Conservation (phyloP, 139 green algal genomes). For the Tetraselmis chui region DNA sequence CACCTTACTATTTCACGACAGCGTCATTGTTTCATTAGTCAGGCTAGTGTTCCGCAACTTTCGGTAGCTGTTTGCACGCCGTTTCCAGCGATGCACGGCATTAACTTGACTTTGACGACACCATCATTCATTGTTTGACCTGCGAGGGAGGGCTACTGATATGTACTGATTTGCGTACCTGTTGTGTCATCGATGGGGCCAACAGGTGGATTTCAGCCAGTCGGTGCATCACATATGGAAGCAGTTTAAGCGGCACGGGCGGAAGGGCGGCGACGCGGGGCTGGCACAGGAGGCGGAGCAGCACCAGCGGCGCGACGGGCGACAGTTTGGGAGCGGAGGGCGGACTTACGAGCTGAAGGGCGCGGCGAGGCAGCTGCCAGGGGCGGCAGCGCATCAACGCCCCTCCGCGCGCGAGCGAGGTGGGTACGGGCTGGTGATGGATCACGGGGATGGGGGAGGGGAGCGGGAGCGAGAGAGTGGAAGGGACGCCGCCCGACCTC, state of each 20-base stretch:
- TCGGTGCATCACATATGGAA: conserved; percentile 89
- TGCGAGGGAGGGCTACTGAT: neutral
- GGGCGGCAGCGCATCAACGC: neutral
- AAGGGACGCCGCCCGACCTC: no score
- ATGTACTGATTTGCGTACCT: conserved; percentile 12
- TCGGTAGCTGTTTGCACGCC: no score
- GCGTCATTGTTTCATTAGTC: no score
- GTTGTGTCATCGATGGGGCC: no score
- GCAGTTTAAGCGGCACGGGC: conserved; percentile 57
- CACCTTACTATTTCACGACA: no score
- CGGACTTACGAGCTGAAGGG: neutral
- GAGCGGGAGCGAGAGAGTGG: neutral
- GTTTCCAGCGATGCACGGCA: no score
- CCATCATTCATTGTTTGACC: neutral
- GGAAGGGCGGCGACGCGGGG: neutral
- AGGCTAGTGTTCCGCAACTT: no score
- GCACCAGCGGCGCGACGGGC: neutral
- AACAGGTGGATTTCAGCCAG: conserved; percentile 89
- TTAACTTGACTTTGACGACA: no score
- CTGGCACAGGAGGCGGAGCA: neutral
- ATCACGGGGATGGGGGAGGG: neutral
- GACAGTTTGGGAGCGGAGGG: neutral
- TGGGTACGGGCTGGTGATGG: neutral
- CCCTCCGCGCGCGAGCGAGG: neutral
- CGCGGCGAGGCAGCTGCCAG: neutral